Evolutionary conservation across 169 alveolate genomes (phyloP).

Genomic region (Prorocentrum cordatum): DNA sequence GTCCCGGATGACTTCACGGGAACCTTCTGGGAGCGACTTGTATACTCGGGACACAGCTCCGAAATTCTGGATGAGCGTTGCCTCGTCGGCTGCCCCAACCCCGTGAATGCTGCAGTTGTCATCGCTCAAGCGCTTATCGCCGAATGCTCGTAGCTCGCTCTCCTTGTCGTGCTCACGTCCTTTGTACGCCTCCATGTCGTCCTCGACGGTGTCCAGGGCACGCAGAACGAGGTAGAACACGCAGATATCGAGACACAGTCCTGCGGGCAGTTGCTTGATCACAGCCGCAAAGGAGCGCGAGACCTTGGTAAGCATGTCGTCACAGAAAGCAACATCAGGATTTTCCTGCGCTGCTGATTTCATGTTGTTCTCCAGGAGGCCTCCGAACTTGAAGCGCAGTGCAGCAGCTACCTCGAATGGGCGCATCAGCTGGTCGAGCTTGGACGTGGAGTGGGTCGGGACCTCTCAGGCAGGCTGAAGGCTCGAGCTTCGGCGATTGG

Average conservation of each 20-base stretch:
- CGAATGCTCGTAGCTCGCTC: slow-evolving; percentile 1
- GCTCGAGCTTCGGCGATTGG: no score
- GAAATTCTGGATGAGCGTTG: slow-evolving; percentile 1
- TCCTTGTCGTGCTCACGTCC: slow-evolving; percentile 34
- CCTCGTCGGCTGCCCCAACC: slow-evolving; percentile 48
- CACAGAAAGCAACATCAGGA: slow-evolving; percentile 25
- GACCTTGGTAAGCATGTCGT: slow-evolving; percentile 54
- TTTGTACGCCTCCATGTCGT: slow-evolving; percentile 60
- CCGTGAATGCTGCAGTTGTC: slow-evolving; percentile 43
- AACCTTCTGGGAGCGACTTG: neutral
- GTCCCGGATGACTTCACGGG: slow-evolving; percentile 9
- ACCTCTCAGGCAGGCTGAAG: neutral
- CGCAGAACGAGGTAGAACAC: slow-evolving; percentile 37
- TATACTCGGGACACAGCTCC: neutral
- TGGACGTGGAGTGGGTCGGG: slow-evolving; percentile 31
- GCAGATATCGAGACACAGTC: slow-evolving; percentile 22
- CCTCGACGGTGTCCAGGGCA: slow-evolving; percentile 49
- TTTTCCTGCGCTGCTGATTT: neutral
- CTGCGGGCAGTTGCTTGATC: slow-evolving; percentile 33
- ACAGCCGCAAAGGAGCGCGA: slow-evolving; percentile 40
- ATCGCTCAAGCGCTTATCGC: slow-evolving; percentile 21
- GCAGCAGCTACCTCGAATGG: slow-evolving; percentile 16
- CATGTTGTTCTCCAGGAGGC: slow-evolving; percentile 42
- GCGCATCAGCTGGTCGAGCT: slow-evolving; percentile 58
- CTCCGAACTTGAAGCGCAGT: slow-evolving; percentile 3